Conservation (phyloP, 805 yeast genomes). For the Naumovozyma castellii region DNA sequence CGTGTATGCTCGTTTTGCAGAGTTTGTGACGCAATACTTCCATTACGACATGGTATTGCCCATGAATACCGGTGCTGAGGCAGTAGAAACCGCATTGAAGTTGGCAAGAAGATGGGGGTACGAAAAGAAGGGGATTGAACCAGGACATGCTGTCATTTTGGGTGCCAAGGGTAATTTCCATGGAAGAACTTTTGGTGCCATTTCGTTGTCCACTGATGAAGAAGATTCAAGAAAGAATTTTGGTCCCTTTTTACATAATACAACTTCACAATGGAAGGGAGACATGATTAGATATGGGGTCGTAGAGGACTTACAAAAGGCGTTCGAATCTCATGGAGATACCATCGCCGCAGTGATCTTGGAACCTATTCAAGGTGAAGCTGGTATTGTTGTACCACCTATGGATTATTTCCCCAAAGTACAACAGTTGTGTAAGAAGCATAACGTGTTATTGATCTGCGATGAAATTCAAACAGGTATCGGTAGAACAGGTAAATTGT, state of each 20-base stretch:
- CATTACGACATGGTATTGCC: slow-evolving; percentile 89
- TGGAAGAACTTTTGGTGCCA: slow-evolving; percentile 90
- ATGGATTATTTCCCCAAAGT: slow-evolving; percentile 67
- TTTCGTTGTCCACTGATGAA: slow-evolving; percentile 86
- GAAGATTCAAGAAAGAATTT: slow-evolving; percentile 82
- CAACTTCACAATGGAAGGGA: slow-evolving; percentile 67
- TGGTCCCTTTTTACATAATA: slow-evolving; percentile 81
- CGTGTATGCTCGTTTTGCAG: slow-evolving; percentile 77
- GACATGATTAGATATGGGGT: slow-evolving; percentile 67
- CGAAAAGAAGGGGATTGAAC: slow-evolving; percentile 71
- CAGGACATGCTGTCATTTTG: slow-evolving; percentile 75
- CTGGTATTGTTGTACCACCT: slow-evolving; percentile 94
- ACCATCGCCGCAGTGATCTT: slow-evolving; percentile 82
- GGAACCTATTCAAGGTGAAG: slow-evolving; percentile 98
- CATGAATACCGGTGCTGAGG: slow-evolving; percentile 98
- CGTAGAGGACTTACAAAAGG: slow-evolving; percentile 77
- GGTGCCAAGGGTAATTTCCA: slow-evolving; percentile 90
- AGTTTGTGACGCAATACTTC: slow-evolving; percentile 80
- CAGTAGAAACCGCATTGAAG: slow-evolving; percentile 91
- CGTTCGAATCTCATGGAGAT: slow-evolving; percentile 74
- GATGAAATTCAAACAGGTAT: slow-evolving; percentile 98
- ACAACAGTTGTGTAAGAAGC: slow-evolving; percentile 61
- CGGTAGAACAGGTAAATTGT: slow-evolving; percentile 92
- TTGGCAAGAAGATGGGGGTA: slow-evolving; percentile 98
- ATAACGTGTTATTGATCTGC: slow-evolving; percentile 83